Evolutionary conservation across 768 basidiomycete species (phyloP).

Genomic region (Hemileccinum impolitum): DNA sequence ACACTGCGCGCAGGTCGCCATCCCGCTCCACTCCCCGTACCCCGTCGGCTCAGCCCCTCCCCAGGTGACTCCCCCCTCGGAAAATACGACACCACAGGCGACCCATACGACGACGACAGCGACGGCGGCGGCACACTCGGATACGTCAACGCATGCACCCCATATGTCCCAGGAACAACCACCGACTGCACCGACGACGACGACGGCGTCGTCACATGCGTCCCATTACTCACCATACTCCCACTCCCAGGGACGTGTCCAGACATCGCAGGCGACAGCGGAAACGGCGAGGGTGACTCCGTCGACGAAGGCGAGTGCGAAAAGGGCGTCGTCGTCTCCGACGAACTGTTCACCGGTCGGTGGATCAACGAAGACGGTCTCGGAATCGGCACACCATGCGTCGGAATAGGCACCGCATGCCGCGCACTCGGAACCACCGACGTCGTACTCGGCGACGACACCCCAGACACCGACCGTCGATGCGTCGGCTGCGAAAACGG

Average conservation of each 20-base stretch:
- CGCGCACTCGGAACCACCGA: constrained; percentile 25
- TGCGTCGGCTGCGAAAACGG: constrained; percentile 73
- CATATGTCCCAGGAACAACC: constrained; percentile 13
- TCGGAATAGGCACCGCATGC: constrained; percentile 69
- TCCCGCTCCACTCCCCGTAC: constrained; percentile 32
- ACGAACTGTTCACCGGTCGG: constrained; percentile 45
- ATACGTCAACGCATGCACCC: constrained; percentile 53
- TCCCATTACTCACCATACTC: constrained; percentile 35
- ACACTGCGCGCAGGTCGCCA: constrained; percentile 19
- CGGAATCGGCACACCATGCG: constrained; percentile 70
- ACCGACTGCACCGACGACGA: constrained; percentile 51
- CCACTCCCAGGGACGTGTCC: constrained; percentile 39
- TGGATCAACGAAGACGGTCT: constrained; percentile 64
- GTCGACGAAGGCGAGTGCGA: constrained; percentile 66
- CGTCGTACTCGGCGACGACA: constrained; percentile 30
- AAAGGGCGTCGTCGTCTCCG: constrained; percentile 56
- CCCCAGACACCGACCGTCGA: constrained; percentile 44
- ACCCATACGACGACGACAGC: constrained; percentile 74
- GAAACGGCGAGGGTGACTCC: constrained; percentile 65
- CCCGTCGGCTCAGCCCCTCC: constrained; percentile 54
- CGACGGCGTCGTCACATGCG: constrained; percentile 72
- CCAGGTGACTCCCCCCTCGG: constrained; percentile 51
- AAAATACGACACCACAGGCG: constrained; percentile 50
- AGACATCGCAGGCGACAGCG: constrained; percentile 58
- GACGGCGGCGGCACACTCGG: constrained; percentile 84